Evolutionary conservation across 306 rosid genomes (phyloP).

Genomic region (Rosa lucieae): DNA sequence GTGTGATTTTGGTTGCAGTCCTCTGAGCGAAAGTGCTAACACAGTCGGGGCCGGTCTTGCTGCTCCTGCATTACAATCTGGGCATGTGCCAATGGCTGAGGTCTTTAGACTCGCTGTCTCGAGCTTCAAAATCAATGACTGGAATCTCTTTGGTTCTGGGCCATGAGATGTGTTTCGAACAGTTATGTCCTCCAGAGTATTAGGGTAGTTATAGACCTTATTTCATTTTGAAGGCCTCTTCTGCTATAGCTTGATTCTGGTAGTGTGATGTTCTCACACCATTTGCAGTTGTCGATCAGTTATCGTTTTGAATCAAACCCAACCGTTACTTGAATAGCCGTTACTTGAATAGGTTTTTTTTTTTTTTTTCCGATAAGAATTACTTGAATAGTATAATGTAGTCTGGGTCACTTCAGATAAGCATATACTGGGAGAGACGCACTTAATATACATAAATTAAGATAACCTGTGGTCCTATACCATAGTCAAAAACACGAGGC

Average conservation of each 20-base stretch:
- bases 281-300: not conserved
- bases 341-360: not conserved
- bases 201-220: not conserved
- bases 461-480: not conserved
- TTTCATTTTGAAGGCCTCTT: not conserved
- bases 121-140: constrained; percentile 71
- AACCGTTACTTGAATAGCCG: not conserved
- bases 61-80: constrained; percentile 70
- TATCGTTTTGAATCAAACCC: not conserved
- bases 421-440: not conserved
- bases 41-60: constrained; percentile 69
- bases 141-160: constrained; percentile 59
- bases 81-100: constrained; percentile 69
- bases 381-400: no score
- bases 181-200: not conserved
- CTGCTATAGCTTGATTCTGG: not conserved
- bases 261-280: not conserved
- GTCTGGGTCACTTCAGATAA: not conserved
- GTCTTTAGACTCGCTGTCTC: constrained; percentile 64
- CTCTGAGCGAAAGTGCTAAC: constrained; percentile 78
- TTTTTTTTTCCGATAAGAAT: no score
- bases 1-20: constrained; percentile 49
- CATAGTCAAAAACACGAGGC: constrained; percentile 48
- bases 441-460: not conserved
- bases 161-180: constrained; percentile 14